phyloP scores from a whole-genome alignment of 2,329 filamentous ascomycete genomes.

The Cytospora chrysosperma region DNA sequence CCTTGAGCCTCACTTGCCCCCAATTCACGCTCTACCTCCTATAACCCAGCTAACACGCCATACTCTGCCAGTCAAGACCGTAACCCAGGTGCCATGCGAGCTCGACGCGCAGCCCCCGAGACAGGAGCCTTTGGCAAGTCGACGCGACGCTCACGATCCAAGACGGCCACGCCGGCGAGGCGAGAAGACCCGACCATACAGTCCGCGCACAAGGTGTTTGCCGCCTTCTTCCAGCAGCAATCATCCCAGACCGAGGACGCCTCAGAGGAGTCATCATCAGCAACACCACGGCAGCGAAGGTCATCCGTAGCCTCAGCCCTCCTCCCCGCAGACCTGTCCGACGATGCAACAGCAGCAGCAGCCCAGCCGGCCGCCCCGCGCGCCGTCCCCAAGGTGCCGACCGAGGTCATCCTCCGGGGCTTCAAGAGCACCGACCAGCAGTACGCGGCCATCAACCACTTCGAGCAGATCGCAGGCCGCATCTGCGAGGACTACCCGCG shows the following conservation, averaged over 20 bases:
- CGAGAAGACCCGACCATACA: constrained; percentile 62
- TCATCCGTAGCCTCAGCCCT: constrained; percentile 24
- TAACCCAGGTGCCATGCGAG: constrained; percentile 46
- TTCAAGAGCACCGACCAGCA: constrained; percentile 65
- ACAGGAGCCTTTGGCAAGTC: constrained; percentile 67
- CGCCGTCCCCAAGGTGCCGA: constrained; percentile 42
- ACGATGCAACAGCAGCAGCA: constrained; percentile 20
- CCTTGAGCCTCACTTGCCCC: neutral
- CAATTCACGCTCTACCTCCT: neutral
- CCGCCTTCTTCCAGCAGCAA: constrained; percentile 52
- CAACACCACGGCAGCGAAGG: constrained; percentile 16
- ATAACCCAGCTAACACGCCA: constrained; percentile 20
- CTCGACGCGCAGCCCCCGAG: constrained; percentile 56
- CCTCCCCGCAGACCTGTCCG: constrained; percentile 25
- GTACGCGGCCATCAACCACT: constrained; percentile 88
- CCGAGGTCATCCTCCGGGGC: constrained; percentile 83
- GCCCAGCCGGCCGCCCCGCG: constrained; percentile 30
- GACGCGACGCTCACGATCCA: constrained; percentile 61
- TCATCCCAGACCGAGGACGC: constrained; percentile 39
- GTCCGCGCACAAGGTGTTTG: constrained; percentile 62
- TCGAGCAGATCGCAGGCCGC: constrained; percentile 78
- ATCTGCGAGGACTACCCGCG: constrained; percentile 94
- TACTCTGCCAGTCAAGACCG: constrained; percentile 54
- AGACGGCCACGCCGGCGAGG: constrained; percentile 57
- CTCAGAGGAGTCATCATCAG: constrained; percentile 26